Base-by-base conservation (phyloP, 805 yeast species). In the Starmerella roubikii region DNA sequence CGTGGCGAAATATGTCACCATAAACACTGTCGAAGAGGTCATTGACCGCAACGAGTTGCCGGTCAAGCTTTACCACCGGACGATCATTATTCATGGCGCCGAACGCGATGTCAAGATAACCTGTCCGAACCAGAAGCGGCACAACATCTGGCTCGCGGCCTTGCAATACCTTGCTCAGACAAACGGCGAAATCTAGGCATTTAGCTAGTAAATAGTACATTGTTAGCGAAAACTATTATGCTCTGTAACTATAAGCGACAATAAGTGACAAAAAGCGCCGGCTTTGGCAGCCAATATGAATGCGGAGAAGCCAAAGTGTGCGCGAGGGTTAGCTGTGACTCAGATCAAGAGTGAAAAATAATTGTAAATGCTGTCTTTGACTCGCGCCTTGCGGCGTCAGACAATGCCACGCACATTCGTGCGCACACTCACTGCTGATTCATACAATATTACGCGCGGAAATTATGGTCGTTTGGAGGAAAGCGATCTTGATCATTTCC, bases 71-170 rank as follows among this genome's bases (percentile, higher is more conserved):
- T 82, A 78, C 57, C 82, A 81, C 59, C 83, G 81, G 67, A 76
- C 91, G 53, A 78, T 88, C 38, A 57, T 86, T 35, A 72, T 91
- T 29, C 77, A 69, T 41, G 75, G 94, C 2, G 72, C 71, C 37
- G 72, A 71, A 31, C 71, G 78, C 38, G 62, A 72, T 3, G 61
- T 88, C 48, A 82, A 77, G 59, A 64, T 88, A 38, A 88, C 97
- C 0, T 86, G 96, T 60, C 76, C 91, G 6, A 81, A 84, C 1
- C 70, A 91, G 54, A 78, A 76, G 47, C 73, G 94, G 32, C 97
- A 88, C 57, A 82, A 82, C 53, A 75, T 84, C 29, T 88, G 98
- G 98, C 78, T 68, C 57, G 78, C 82, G 52, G 81, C 94, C 0
- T 64, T 88, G 45, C 69, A 79, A 38, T 29, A 42, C 19, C 26